These are phyloP conservation scores for Protomyces inouyei DNA, from an alignment of 1,139 yeast genomes.

Conservation along the genomic window DNA sequence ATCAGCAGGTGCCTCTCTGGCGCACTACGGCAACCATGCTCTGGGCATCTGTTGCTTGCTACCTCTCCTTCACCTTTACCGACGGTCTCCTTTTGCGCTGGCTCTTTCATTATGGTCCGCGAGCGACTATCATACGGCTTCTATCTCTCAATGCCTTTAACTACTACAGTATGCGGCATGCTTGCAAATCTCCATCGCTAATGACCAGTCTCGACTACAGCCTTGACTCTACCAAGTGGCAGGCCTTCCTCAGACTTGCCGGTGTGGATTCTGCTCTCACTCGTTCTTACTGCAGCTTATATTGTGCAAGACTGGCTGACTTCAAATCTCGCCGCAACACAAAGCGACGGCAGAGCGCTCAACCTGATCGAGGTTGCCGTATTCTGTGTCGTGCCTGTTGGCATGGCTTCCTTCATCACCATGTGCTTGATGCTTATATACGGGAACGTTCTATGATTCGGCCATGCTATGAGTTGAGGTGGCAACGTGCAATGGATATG, in stretches of 20 bases:
- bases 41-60: constrained; percentile 72
- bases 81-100: constrained; percentile 85
- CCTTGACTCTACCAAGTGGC: constrained; percentile 36
- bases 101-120: constrained; percentile 82
- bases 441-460: neutral
- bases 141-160: constrained; percentile 73
- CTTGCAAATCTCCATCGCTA: too few relatives aligned
- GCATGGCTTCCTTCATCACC: constrained; percentile 86
- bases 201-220: neutral
- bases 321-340: constrained; percentile 50
- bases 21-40: constrained; percentile 38
- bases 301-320: constrained; percentile 86
- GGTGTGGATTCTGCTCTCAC: constrained; percentile 85
- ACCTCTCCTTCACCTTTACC: constrained; percentile 72
- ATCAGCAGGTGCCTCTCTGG: constrained; percentile 1
- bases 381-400: constrained; percentile 95
- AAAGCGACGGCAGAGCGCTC: constrained; percentile 43
- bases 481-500: too few relatives aligned
- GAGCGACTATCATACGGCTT: constrained; percentile 83
- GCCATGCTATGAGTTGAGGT: too few relatives aligned
- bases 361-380: constrained; percentile 85
- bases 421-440: constrained; percentile 45
- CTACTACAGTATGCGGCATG: constrained; percentile 37
- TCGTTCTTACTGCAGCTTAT: constrained; percentile 75
- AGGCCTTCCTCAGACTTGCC: constrained; percentile 53